A percentile compares a stretch with the other conserved stretches of the same genome.
Evolutionary conservation across 768 basidiomycete species (phyloP).

Genomic region (Pisolithus microcarpus): DNA sequence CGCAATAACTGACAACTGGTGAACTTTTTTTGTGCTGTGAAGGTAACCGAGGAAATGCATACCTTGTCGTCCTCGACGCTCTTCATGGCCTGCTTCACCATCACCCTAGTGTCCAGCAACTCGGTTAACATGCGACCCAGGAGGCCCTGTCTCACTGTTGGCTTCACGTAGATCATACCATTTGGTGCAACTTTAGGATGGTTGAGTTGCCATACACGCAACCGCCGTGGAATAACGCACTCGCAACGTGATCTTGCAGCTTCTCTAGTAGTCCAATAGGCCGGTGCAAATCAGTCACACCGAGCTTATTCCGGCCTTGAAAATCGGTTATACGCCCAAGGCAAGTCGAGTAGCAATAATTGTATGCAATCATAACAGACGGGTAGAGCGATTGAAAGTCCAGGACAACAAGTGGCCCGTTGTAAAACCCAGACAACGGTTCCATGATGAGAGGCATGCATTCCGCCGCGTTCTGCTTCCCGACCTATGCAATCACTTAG

Average conservation of each 20-base stretch:
- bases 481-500: slow-evolving; percentile 53
- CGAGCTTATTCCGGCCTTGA: slow-evolving; percentile 82
- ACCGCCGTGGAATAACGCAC: slow-evolving; percentile 33
- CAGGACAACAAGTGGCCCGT: slow-evolving; percentile 84
- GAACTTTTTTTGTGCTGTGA: slow-evolving; percentile 1
- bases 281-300: slow-evolving; percentile 66
- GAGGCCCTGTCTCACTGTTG: slow-evolving; percentile 74
- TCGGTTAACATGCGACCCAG: slow-evolving; percentile 89
- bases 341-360: slow-evolving; percentile 96
- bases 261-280: slow-evolving; percentile 61
- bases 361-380: slow-evolving; percentile 97
- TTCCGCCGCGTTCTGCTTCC: slow-evolving; percentile 92
- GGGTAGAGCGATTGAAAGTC: slow-evolving; percentile 98
- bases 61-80: slow-evolving; percentile 69
- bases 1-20: slow-evolving; percentile 49
- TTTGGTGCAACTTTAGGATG: slow-evolving; percentile 75
- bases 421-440: slow-evolving; percentile 88
- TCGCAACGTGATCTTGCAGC: slow-evolving; percentile 69
- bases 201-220: background rate
- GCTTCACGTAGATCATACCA: slow-evolving; percentile 90
- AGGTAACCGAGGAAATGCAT: slow-evolving; percentile 1
- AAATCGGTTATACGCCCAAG: slow-evolving; percentile 84
- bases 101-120: slow-evolving; percentile 88
- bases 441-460: slow-evolving; percentile 96
- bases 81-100: slow-evolving; percentile 99